Base-by-base conservation (phyloP, 2,329 filamentous ascomycete genomes). In the Calonectria pauciramosa region DNA sequence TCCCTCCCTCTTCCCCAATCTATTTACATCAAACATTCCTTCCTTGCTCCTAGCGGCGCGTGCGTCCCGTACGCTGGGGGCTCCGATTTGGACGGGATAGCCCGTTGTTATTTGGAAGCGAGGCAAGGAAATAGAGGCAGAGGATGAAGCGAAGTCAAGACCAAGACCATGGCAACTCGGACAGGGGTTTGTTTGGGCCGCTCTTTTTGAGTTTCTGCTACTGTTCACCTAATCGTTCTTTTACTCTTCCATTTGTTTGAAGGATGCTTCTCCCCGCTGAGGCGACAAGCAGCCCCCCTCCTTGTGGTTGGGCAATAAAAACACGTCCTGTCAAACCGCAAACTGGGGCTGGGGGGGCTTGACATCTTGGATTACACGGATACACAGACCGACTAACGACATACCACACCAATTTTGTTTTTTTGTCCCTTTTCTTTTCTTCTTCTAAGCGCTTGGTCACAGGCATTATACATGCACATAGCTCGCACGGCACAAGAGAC, bases 21-120 rank as follows among this genome's bases (percentile, higher is more conserved):
- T 47, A 65, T 65, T 49, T 32, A 44, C 60, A 65, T 65, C 56
- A 63, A 63, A 63, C 56, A 65, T 65, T 65, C 38, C 60, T 65
- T 65, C 60, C 56, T 63, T 63, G 56, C 18, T 28, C 23, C 9
- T 10, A 7, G n/a, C n/a, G 16, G 56, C 36, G 34, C 56, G 36
- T 28, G 23, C 14, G 36, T 38, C 44, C n/a, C 44, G 56, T 16
- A 14, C 7, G 9, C 10, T 26, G 13, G 26, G 32, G 38, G 4
- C 28, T 32, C 41, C 14, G 18, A 23, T 34, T 28, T 16, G 41
- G 18, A 23, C 26, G 1, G 26, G 26, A 47, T 23, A 47, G 56
- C 34, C 16, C 54, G 54, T 36, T n/a, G 44, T 9, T 47, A 5
- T 23, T 47, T 23, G 10, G 51, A 30, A 54, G 30, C 13, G 20